A percentile compares a stretch with the other conserved stretches of the same genome.
Evolutionary conservation across 305 asterid genomes (phyloP).

Genomic region (Fraxinus albicans): DNA sequence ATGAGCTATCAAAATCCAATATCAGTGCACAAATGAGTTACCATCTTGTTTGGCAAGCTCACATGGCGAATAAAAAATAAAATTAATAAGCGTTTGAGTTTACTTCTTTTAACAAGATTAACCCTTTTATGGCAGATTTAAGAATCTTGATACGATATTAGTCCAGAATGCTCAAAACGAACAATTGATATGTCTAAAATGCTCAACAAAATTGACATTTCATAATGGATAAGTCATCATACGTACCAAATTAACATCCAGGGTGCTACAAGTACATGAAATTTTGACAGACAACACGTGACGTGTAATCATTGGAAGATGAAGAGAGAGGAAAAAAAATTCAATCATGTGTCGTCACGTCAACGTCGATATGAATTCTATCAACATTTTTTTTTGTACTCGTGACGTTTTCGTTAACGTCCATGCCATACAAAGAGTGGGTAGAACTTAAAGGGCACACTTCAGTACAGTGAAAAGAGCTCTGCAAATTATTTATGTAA

Average conservation of each 20-base stretch:
- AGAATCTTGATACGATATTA: neutral
- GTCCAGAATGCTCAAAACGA: neutral
- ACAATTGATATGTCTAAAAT: neutral
- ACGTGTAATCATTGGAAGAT: too few species aligned
- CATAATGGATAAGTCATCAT: neutral
- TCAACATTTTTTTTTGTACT: too few species aligned
- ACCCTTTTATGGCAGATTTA: neutral
- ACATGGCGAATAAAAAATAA: too few species aligned
- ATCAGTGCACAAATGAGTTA: neutral
- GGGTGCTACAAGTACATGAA: too few species aligned
- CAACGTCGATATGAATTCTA: too few species aligned
- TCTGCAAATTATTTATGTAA: neutral
- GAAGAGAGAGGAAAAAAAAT: too few species aligned
- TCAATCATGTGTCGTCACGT: too few species aligned
- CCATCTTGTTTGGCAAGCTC: neutral
- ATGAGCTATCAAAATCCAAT: neutral
- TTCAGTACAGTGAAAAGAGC: neutral
- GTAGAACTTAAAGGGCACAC: neutral
- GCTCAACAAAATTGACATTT: neutral
- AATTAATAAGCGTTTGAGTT: too few species aligned
- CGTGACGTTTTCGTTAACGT: neutral
- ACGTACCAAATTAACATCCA: too few species aligned
- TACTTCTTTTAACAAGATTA: neutral
- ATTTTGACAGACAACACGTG: too few species aligned
- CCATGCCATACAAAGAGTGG: neutral